Conservation (phyloP, 805 yeast genomes). For the Candida arabinofermentans region DNA sequence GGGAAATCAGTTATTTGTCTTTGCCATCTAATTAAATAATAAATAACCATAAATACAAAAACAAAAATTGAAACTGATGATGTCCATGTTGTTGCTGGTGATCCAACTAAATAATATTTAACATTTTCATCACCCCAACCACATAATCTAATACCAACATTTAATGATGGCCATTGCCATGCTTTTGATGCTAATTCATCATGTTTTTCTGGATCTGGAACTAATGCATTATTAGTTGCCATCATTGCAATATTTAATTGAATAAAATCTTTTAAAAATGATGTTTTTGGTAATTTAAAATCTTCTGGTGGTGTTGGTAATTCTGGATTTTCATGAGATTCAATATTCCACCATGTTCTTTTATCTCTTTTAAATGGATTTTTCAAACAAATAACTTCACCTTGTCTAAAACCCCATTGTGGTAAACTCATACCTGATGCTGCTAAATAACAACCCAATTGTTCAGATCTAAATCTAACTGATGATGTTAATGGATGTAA, state of each 20-base stretch:
- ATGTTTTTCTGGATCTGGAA: constrained; percentile 72
- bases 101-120: constrained; percentile 68
- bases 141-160: constrained; percentile 72
- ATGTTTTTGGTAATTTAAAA: constrained; percentile 68
- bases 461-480: constrained; percentile 62
- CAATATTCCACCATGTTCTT: constrained; percentile 88
- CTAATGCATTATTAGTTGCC: constrained; percentile 78
- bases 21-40: constrained; percentile 70
- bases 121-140: constrained; percentile 58
- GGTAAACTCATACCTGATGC: constrained; percentile 68
- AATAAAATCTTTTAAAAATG: constrained; percentile 71
- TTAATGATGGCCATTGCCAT: constrained; percentile 89
- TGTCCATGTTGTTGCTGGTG: constrained; percentile 77
- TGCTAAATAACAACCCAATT: constrained; percentile 71
- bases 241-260: constrained; percentile 81
- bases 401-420: constrained; percentile 82
- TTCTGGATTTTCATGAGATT: constrained; percentile 56
- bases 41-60: constrained; percentile 43
- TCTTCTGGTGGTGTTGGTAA: constrained; percentile 58
- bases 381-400: constrained; percentile 81
- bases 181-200: constrained; percentile 69
- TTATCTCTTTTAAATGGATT: constrained; percentile 69
- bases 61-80: constrained; percentile 57
- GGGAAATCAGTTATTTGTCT: constrained; percentile 68
- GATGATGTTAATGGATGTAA: constrained; percentile 75